phyloP scores from a whole-genome alignment of 805 yeast species.

The Saccharomycopsis fermentans region DNA sequence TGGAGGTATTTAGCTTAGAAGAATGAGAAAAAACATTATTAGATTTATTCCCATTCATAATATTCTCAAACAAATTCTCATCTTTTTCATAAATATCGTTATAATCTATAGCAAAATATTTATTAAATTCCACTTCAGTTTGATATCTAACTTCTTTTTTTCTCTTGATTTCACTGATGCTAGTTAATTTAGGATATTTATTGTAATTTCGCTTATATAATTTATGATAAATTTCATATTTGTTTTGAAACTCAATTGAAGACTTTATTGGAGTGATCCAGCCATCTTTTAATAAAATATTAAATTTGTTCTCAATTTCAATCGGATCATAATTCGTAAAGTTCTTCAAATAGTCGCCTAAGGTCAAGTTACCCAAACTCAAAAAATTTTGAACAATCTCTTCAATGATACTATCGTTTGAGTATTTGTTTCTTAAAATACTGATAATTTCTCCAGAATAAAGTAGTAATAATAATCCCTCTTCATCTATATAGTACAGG shows the following conservation, averaged over 20 bases:
- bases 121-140: constrained; percentile 30
- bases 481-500: constrained; percentile 51
- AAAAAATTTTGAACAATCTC: constrained; percentile 60
- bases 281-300: constrained; percentile 37
- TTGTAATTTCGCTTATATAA: constrained; percentile 33
- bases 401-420: constrained; percentile 33
- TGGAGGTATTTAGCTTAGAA: constrained; percentile 4
- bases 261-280: constrained; percentile 39
- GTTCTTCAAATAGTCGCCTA: constrained; percentile 37
- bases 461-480: constrained; percentile 51
- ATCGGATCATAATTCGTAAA: constrained; percentile 19
- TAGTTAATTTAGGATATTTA: constrained; percentile 29
- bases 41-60: constrained; percentile 18
- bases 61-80: constrained; percentile 4
- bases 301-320: constrained; percentile 31
- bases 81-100: constrained; percentile 22
- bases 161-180: constrained; percentile 45
- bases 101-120: constrained; percentile 27
- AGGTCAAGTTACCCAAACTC: constrained; percentile 56
- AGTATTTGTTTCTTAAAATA: constrained; percentile 35
- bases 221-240: constrained; percentile 25
- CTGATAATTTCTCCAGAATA: constrained; percentile 71
- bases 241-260: constrained; percentile 24
- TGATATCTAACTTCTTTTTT: constrained; percentile 49
- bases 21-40: not conserved